phyloP scores from a whole-genome alignment of 306 rosid genomes.

The Canavalia ensiformis region DNA sequence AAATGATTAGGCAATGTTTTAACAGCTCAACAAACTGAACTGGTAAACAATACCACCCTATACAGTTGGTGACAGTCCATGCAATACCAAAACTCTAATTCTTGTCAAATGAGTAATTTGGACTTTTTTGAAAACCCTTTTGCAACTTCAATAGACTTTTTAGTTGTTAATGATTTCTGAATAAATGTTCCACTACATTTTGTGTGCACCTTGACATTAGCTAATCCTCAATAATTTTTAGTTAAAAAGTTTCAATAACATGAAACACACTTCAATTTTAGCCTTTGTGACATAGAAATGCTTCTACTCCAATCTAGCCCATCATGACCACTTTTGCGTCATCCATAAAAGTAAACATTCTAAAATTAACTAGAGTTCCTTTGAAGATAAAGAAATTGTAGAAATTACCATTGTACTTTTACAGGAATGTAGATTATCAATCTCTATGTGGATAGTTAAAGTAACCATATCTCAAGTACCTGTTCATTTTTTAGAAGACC shows the following conservation, averaged over 20 bases:
- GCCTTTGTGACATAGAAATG: conserved; percentile 35
- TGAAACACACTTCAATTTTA: conserved; percentile 53
- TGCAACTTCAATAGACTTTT: conserved; percentile 90
- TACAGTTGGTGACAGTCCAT: conserved; percentile 92
- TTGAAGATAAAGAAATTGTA: neutral
- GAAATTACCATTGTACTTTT: neutral
- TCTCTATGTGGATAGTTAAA: conserved; percentile 8
- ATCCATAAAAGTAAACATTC: neutral
- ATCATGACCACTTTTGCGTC: conserved; percentile 5
- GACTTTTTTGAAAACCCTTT: conserved; percentile 87
- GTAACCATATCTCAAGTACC: conserved; percentile 74
- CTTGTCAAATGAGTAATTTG: conserved; percentile 82
- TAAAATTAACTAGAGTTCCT: conserved; percentile 24
- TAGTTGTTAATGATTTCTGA: conserved; percentile 82
- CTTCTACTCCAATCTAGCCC: conserved; percentile 2
- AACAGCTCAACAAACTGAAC: conserved; percentile 29
- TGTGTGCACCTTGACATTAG: conserved; percentile 84
- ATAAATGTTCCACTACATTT: conserved; percentile 94
- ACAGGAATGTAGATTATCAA: conserved; percentile 36
- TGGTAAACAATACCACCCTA: conserved; percentile 77
- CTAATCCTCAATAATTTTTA: conserved; percentile 80
- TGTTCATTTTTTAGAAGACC: conserved; percentile 92
- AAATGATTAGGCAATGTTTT: conserved; percentile 24
- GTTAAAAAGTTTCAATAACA: conserved; percentile 84
- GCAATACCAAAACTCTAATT: conserved; percentile 95